Evolutionary conservation across 495 filamentous ascomycete genomes (phyloP), one percentile per base, ranked within the genome.

Genomic region (Geoglossum glabrum): DNA sequence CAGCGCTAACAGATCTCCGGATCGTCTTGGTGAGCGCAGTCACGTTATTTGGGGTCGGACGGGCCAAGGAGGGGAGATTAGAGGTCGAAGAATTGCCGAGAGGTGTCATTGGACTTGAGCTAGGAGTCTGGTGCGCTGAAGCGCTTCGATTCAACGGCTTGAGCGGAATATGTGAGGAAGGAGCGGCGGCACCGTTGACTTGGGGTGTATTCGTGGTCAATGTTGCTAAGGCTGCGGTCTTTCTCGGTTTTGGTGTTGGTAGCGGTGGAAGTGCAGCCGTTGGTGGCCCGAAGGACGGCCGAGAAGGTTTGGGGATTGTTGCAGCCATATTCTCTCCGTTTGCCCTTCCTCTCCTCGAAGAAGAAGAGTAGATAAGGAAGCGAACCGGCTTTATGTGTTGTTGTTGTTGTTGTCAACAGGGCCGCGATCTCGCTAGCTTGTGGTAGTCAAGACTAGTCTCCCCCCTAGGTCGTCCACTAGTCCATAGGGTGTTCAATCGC

Each of bases 1-100:
- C 87, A 61, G 94, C 93, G 69, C 87, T 95, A 60, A 93, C 84
- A 0, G 84, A 86, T 64, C 87, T 86, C 59, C 89, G 78, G 57
- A 94, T 64, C n/a, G 77, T 79, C 64, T 79, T 87, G 9, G 78
- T 76, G 9, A 73, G 69, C 9, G 79, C 19, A 21, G 25, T 58
- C 1, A 31, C n/a, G 13, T 0, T 15, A 7, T 45, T 19, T 45
- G 56, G 13, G 26, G 43, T 19, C n/a, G 45, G 43, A 45, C 36
- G 45, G 17, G 25, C 65, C 56, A 19, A 59, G 61, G 25, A 60
- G 17, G 65, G 67, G 25, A 68, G 59, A 46, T 60, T 67, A 19
- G 66, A 63, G 17, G 61, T 59, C 25, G 67, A 68, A 6, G 49
- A 27, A 54, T 61, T 63, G 23, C 40, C n/a, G 40, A 8, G 49